These are phyloP conservation scores for Nakazawaea pomicola DNA, from an alignment of 805 yeast genomes.

Conservation along the genomic window DNA sequence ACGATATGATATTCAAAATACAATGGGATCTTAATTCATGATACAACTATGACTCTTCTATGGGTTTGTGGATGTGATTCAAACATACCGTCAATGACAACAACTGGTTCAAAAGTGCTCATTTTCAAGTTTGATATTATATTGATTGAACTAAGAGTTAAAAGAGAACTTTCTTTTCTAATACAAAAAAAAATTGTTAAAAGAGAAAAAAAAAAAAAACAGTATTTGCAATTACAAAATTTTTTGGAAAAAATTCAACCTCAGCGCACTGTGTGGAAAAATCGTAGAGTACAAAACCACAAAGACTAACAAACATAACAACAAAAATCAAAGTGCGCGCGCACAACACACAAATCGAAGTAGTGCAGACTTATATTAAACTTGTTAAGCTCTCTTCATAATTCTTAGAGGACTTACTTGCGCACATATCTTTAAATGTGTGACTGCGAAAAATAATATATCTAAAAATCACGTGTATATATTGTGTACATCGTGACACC, in stretches of 20 bases:
- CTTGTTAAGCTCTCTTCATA: too few relatives aligned
- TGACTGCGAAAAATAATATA: too few relatives aligned
- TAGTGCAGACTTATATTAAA: too few relatives aligned
- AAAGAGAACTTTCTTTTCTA: conserved; percentile 2
- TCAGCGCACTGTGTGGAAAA: neutral
- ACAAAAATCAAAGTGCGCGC: conserved; percentile 2
- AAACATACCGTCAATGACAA: conserved; percentile 90
- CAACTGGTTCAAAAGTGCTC: conserved; percentile 94
- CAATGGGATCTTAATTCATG: neutral
- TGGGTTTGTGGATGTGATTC: neutral
- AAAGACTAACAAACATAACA: neutral
- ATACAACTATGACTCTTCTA: neutral
- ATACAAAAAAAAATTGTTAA: too few relatives aligned
- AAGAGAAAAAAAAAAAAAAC: conserved; percentile 1
- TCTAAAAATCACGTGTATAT: neutral
- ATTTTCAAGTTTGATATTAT: conserved; percentile 29
- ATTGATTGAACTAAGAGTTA: conserved; percentile 6
- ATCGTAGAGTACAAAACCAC: too few relatives aligned
- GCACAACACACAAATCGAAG: too few relatives aligned
- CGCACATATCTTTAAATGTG: too few relatives aligned
- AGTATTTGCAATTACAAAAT: neutral
- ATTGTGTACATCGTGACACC: conserved; percentile 7
- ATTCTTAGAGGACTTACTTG: too few relatives aligned
- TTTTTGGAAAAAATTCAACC: conserved; percentile 7
- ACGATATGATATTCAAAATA: too few relatives aligned